Evolutionary conservation across 441 rosid genomes (phyloP).

Genomic region (Mallotus japonicus): DNA sequence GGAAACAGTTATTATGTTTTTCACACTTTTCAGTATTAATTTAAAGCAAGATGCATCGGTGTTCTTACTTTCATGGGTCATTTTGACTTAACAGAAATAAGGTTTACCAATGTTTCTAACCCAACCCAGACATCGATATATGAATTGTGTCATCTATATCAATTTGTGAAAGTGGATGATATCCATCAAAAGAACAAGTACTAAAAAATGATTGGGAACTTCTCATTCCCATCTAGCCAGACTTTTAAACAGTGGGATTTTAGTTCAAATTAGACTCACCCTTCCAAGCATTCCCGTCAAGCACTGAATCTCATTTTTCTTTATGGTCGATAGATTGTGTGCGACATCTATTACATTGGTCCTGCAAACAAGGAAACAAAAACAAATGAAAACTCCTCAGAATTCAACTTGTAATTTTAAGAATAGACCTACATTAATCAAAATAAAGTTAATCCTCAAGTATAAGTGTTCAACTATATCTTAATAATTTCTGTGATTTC

Average conservation of each 20-base stretch:
- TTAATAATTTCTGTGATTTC: not conserved
- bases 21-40: not conserved
- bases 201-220: not conserved
- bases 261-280: slow-evolving; percentile 36
- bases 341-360: slow-evolving; percentile 57
- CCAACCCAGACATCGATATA: too few relatives aligned
- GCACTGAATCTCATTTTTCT: slow-evolving; percentile 54
- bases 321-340: slow-evolving; percentile 41
- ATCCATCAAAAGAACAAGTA: not conserved
- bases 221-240: not conserved
- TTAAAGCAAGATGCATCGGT: not conserved
- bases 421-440: slow-evolving; percentile 8
- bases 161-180: not conserved
- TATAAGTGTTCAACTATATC: not conserved
- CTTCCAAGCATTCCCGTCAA: slow-evolving; percentile 47
- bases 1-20: too few relatives aligned
- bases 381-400: not conserved
- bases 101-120: not conserved
- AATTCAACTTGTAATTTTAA: not conserved
- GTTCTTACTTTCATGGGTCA: not conserved
- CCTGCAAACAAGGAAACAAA: slow-evolving; percentile 41
- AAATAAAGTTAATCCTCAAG: not conserved
- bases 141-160: not conserved
- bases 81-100: not conserved
- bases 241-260: not conserved